Evolutionary conservation across 1,139 yeast genomes (phyloP).

Genomic region (Pneumocystis sp.): DNA sequence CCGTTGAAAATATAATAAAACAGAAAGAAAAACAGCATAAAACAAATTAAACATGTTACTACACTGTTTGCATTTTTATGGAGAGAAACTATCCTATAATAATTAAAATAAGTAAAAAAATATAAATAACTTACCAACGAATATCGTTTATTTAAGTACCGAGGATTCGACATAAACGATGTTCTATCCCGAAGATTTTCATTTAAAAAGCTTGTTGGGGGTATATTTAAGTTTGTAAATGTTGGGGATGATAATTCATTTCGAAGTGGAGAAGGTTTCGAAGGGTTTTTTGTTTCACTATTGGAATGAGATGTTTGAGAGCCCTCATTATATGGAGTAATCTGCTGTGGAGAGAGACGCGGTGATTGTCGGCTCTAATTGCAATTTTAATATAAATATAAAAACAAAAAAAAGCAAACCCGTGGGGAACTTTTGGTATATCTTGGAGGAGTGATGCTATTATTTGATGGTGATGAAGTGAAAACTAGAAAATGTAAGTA

Average conservation of each 20-base stretch:
- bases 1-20: slow-evolving; percentile 9
- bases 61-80: background rate
- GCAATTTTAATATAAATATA: background rate
- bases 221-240: background rate
- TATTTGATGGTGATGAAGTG: background rate
- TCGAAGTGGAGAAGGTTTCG: background rate
- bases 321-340: background rate
- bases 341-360: background rate
- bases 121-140: background rate
- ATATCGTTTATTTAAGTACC: background rate
- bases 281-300: background rate
- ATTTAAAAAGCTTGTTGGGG: background rate
- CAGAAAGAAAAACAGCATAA: background rate
- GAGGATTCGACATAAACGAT: background rate
- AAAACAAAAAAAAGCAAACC: background rate
- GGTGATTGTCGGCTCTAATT: background rate
- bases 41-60: background rate
- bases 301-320: background rate
- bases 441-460: slow-evolving; percentile 1
- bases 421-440: background rate
- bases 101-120: background rate
- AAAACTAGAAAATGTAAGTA: background rate
- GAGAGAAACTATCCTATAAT: background rate
- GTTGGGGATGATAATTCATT: background rate
- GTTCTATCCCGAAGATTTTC: background rate